phyloP scores from a whole-genome alignment of 768 basidiomycete genomes.

The Termitomyces sp. region DNA sequence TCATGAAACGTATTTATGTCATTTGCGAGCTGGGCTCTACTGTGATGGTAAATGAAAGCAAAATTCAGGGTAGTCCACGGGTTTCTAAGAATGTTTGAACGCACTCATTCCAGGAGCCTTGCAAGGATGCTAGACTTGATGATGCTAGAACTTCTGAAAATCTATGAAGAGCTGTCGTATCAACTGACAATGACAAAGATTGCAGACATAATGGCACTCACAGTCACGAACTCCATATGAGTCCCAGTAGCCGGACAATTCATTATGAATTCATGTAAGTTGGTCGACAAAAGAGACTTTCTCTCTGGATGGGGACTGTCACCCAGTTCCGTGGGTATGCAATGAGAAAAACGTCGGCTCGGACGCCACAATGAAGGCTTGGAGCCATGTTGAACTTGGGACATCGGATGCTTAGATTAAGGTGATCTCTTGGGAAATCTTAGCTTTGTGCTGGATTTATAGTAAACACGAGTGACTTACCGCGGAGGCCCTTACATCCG shows the following conservation, averaged over 20 bases:
- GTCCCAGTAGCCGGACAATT: too few relatives aligned
- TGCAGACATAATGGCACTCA: not conserved
- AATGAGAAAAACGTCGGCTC: not conserved
- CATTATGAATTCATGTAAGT: not conserved
- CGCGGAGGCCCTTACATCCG: not conserved
- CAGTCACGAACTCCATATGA: too few relatives aligned
- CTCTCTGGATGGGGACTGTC: too few relatives aligned
- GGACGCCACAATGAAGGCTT: not conserved
- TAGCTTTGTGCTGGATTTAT: not conserved
- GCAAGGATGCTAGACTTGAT: not conserved
- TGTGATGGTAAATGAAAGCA: too few relatives aligned
- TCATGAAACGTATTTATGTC: not conserved
- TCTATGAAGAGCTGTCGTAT: not conserved
- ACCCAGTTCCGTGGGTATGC: not conserved
- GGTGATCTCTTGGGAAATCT: not conserved
- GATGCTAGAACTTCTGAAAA: not conserved
- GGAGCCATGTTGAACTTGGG: not conserved
- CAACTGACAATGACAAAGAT: not conserved
- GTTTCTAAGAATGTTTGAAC: not conserved
- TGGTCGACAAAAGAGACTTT: not conserved
- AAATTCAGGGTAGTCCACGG: not conserved
- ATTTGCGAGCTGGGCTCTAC: not conserved
- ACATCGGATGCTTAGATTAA: not conserved
- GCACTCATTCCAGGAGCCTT: not conserved
- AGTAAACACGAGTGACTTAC: not conserved